phyloP scores from a whole-genome alignment of 2,329 filamentous ascomycete genomes.

The Phaeosphaeriaceae sp. region DNA sequence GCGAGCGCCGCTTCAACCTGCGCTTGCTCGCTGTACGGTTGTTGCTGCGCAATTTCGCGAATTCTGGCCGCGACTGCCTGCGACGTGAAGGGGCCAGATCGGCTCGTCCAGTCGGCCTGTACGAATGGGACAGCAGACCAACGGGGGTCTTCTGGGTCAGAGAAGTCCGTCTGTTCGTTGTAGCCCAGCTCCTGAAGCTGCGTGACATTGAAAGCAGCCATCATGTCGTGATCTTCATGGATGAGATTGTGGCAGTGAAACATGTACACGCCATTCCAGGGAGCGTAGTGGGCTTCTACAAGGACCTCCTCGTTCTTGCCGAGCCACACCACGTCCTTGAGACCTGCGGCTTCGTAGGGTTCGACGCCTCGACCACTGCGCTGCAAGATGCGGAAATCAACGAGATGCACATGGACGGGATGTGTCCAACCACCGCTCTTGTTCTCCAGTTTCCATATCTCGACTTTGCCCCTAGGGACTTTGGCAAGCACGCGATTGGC shows the following conservation, averaged over 20 bases:
- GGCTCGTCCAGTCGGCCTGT: constrained; percentile 13
- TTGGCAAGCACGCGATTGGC: constrained; percentile 43
- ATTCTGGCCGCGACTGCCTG: constrained; percentile 6
- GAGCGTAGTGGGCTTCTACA: constrained; percentile 37
- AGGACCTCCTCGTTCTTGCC: constrained; percentile 53
- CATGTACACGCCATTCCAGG: constrained; percentile 58
- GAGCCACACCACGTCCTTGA: constrained; percentile 66
- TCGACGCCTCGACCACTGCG: constrained; percentile 48
- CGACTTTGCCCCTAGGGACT: constrained; percentile 40
- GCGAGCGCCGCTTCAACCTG: constrained; percentile 27
- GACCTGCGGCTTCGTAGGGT: constrained; percentile 60
- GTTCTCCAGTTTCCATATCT: constrained; percentile 54
- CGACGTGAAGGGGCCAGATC: constrained; percentile 21
- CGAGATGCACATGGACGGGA: constrained; percentile 64
- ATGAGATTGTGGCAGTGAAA: constrained; percentile 56
- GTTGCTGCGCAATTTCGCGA: constrained; percentile 22
- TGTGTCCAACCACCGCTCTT: constrained; percentile 60
- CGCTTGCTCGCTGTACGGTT: constrained; percentile 30
- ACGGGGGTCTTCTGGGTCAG: constrained; percentile 28
- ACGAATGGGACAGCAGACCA: constrained; percentile 25
- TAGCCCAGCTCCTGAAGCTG: constrained; percentile 39
- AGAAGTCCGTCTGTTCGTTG: constrained; percentile 35
- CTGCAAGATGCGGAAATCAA: constrained; percentile 62
- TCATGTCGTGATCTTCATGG: constrained; percentile 54
- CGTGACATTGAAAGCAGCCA: constrained; percentile 53